Conservation (phyloP, 2,329 filamentous ascomycete species). For the Trematosphaeria pertusa region DNA sequence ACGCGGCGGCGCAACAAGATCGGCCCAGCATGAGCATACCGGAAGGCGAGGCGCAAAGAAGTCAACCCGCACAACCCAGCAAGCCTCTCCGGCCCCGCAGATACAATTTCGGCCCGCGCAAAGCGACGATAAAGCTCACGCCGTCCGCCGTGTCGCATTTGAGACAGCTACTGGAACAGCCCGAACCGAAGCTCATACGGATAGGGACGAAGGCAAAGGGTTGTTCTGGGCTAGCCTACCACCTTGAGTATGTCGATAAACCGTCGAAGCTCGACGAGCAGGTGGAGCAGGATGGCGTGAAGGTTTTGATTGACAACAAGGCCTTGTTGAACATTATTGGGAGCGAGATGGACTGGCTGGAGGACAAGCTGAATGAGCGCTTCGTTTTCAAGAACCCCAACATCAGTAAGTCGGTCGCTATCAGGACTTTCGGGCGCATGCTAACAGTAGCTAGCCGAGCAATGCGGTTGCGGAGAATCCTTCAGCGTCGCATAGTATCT, state of each 20-base stretch:
- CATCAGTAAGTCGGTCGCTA: constrained; percentile 77
- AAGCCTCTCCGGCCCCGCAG: constrained; percentile 63
- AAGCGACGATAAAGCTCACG: constrained; percentile 89
- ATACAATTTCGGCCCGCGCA: constrained; percentile 77
- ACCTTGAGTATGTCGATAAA: constrained; percentile 94
- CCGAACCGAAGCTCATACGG: constrained; percentile 89
- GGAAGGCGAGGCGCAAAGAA: constrained; percentile 72
- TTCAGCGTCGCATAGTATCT: constrained; percentile 67
- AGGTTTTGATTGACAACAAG: constrained; percentile 95
- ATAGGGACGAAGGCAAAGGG: constrained; percentile 94
- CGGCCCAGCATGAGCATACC: constrained; percentile 56
- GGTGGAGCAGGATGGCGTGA: constrained; percentile 95
- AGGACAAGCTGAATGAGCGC: constrained; percentile 89
- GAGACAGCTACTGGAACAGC: constrained; percentile 77
- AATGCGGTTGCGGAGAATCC: constrained; percentile 95
- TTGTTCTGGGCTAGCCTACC: constrained; percentile 91
- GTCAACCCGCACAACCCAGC: constrained; percentile 55
- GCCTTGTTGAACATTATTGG: constrained; percentile 97
- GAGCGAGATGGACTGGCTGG: constrained; percentile 98
- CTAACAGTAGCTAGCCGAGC: constrained; percentile 72
- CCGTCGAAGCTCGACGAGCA: constrained; percentile 86
- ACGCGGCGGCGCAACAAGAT: constrained; percentile 23
- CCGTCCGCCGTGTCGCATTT: constrained; percentile 81
- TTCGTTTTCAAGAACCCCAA: constrained; percentile 98
- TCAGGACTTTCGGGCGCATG: background rate